Percentiles rank a stretch among this genome's conserved stretches.
Conservation (phyloP, 2,329 filamentous ascomycete genomes). For the Fusarium aywerte region DNA sequence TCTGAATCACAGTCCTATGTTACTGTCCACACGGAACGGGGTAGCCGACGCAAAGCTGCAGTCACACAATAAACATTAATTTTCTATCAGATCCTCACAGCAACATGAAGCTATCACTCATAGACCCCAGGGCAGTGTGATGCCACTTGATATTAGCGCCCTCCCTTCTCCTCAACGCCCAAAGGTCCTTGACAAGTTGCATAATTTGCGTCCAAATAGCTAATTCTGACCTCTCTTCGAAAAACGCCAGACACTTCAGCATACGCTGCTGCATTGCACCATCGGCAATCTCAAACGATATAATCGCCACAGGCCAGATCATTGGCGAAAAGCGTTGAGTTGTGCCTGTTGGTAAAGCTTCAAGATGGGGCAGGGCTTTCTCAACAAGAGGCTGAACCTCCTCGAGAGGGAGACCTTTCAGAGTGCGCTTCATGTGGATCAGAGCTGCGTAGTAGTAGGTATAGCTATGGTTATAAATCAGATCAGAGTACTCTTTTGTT, state of each 20-base stretch:
- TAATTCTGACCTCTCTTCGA: conserved; percentile 34
- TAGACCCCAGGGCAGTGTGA: conserved; percentile 32
- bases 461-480: conserved; percentile 43
- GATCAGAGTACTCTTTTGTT: conserved; percentile 33
- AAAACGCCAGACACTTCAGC: conserved; percentile 29
- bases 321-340: conserved; percentile 39
- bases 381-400: conserved; percentile 41
- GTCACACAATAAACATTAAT: not conserved
- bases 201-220: conserved; percentile 40
- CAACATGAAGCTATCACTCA: conserved; percentile 43
- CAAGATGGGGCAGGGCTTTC: conserved; percentile 39
- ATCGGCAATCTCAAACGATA: conserved; percentile 38
- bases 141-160: conserved; percentile 40
- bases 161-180: conserved; percentile 31
- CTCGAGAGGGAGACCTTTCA: conserved; percentile 35
- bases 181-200: conserved; percentile 34
- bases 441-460: conserved; percentile 42
- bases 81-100: not conserved
- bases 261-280: conserved; percentile 35
- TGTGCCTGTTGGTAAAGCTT: conserved; percentile 30
- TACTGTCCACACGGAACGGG: too few relatives aligned
- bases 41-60: not conserved
- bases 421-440: conserved; percentile 43
- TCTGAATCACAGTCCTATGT: too few relatives aligned
- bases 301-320: conserved; percentile 42